Evolutionary conservation across 345 rosid species (phyloP).

Genomic region (Chamaenerion angustifolium): DNA sequence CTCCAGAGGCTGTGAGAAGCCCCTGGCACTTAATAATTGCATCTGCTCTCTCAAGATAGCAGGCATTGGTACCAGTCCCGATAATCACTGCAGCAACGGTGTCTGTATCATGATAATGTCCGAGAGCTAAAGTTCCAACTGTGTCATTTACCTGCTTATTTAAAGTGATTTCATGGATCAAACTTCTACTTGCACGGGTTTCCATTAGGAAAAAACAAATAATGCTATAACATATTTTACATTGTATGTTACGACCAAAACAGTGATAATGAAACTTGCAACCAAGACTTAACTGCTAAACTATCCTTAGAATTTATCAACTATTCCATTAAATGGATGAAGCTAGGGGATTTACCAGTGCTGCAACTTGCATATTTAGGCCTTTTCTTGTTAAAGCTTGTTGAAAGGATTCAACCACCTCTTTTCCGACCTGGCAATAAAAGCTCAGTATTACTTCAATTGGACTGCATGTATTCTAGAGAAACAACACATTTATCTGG

Average conservation of each 20-base stretch:
- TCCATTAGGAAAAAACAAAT: too few species aligned
- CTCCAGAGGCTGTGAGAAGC: conserved; percentile 67
- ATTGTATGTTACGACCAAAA: too few species aligned
- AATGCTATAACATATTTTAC: too few species aligned
- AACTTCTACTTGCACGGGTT: too few species aligned
- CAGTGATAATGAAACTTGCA: too few species aligned
- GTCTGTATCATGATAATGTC: conserved; percentile 78
- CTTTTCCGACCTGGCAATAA: conserved; percentile 57
- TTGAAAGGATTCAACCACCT: conserved; percentile 51
- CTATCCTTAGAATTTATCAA: too few species aligned
- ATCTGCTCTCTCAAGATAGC: conserved; percentile 81
- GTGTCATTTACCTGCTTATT: conserved; percentile 80
- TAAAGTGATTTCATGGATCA: background rate
- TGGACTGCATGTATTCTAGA: background rate
- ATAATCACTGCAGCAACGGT: conserved; percentile 84
- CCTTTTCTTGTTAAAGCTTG: conserved; percentile 45
- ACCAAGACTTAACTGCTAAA: too few species aligned
- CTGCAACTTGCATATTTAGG: conserved; percentile 49
- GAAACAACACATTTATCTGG: background rate
- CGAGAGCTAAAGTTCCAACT: conserved; percentile 86
- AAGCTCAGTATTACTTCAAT: conserved; percentile 1
- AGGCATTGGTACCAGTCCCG: conserved; percentile 95
- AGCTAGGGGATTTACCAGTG: conserved; percentile 39
- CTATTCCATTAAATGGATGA: background rate
- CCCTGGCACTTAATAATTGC: conserved; percentile 90